Evolutionary conservation across 805 yeast species (phyloP), one percentile per base, ranked within the genome.

Genomic region (Kodamaea lidongshanica): DNA sequence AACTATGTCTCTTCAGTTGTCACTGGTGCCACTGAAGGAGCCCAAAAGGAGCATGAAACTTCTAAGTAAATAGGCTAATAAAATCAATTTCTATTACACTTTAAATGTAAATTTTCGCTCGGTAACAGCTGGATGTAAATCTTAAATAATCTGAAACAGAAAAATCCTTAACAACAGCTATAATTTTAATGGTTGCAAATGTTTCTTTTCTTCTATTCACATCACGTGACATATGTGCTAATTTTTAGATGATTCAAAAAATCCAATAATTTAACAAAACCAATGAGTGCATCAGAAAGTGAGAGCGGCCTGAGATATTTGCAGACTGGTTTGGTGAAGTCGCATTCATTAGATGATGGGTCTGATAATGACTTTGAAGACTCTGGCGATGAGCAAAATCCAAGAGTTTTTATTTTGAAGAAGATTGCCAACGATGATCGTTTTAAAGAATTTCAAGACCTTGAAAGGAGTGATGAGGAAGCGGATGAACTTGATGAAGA

Each of bases 11-110:
- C 76, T 20, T 57, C 65, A 33, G 66, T 66, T 23, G 56, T 72
- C 28, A 56, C 74, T 42, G 81, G 82, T 52, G 77, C 80, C 38
- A 65, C 69, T 32, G 72, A 70, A 48, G 74, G 72, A 46, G 74
- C 73, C 34, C 48, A 58, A 45, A 37, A 45, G 19, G 66, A 52
- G 27, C 49, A 46, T 29, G 44, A 45, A 19, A 55, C 47, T 32
- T 25, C 42, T 28, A 50, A 53, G 35, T 41, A 44, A 29, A 12
- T 16, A 10, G n/a, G 10, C 11, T 19, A 19, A 20, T 20, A 6
- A 5, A 8, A 20, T 11, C 12, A 20, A 20, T 11, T 20, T 20
- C 12, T 6, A 20, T 11, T 20, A 5, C 6, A 20, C 23, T 20
- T 6, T n/a, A n/a, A n/a, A n/a, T n/a, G n/a, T n/a, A n/a, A n/a